Base-by-base conservation (phyloP, 352 stramenopile species). In the Phytophthora sansomeana region DNA sequence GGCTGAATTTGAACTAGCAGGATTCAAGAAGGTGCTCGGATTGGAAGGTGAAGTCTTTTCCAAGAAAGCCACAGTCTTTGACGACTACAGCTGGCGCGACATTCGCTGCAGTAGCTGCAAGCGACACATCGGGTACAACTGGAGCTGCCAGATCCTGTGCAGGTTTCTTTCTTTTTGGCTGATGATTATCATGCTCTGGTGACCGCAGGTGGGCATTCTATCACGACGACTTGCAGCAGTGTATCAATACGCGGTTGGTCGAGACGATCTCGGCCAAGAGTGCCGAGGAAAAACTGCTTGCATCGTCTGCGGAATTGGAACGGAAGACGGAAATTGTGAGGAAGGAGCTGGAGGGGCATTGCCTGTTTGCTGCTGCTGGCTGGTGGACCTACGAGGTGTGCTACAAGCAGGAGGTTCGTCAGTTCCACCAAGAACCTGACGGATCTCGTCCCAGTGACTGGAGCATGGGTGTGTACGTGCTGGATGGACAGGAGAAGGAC, bases 361-460 rank as follows among this genome's bases (percentile, higher is more conserved):
- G 88, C 59, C 24, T 94, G n/a, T 68, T 80, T 32, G 78, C 85
- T 36, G 75, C 67, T 26, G 67, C 76, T 17, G 86, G 83, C 6
- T 96, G 88, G 88, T 96, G 88, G 88, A 87, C 84, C n/a, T 96
- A 96, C 61, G 69, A 94, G 57, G 58, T 94, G 2, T 96, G 86
- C 75, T 94, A 94, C 74, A 67, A 77, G 54, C 78, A 85, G 46
- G 88, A 96, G 52, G 85, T 96, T 32, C 86, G 84, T 3, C 88
- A 96, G 63, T 96, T 75, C 58, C 88, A 96, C 69, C 67, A 94
- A 70, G 88, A 96, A 50, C 33, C 69, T 0, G 88, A 94, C 48
- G 85, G 86, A 21, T 84, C 74, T 13, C 83, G 84, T 16, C 63
- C 84, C 19, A 91, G 72, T 46, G 85, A 96, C 56, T 96, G 88